A percentile compares a stretch with the other conserved stretches of the same genome.
Evolutionary conservation across 2,329 filamentous ascomycete species (phyloP).

Genomic region (Microdochium nivale): DNA sequence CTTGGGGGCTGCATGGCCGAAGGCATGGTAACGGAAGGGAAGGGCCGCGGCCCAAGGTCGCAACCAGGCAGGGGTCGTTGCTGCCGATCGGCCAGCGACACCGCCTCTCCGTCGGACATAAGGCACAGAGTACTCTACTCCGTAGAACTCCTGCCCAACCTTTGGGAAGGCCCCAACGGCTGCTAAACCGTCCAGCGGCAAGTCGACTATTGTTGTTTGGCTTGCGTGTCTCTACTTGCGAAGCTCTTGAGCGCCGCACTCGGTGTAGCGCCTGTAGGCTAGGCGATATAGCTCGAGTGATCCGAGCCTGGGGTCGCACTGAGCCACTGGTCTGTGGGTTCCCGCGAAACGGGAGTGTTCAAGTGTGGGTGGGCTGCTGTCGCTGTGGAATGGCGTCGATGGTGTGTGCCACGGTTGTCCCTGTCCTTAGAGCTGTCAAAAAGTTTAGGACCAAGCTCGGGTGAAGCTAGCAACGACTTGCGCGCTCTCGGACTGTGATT

Average conservation of each 20-base stretch:
- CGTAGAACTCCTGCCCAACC: too few relatives aligned
- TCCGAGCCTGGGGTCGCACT: background rate
- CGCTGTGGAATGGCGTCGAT: background rate
- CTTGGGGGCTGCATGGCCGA: constrained; percentile 4
- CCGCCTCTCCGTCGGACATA: too few relatives aligned
- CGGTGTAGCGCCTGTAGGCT: background rate
- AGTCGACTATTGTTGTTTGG: background rate
- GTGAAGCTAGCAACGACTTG: background rate
- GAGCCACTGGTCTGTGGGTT: background rate
- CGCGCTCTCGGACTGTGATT: background rate
- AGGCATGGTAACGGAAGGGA: background rate
- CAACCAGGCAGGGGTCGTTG: background rate
- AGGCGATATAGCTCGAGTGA: background rate
- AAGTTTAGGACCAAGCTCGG: background rate
- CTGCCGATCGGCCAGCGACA: background rate
- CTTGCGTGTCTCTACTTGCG: background rate
- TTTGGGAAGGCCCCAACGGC: too few relatives aligned
- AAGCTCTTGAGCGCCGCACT: background rate
- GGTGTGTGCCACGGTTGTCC: background rate
- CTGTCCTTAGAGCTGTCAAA: background rate
- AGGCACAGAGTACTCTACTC: too few relatives aligned
- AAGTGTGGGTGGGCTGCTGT: background rate
- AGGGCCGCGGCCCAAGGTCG: background rate
- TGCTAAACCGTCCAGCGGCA: background rate
- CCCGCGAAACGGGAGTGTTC: too few relatives aligned